These are phyloP conservation scores for Eurotiales sp. DNA, from an alignment of 2,329 filamentous ascomycete genomes.

Conservation along the genomic window DNA sequence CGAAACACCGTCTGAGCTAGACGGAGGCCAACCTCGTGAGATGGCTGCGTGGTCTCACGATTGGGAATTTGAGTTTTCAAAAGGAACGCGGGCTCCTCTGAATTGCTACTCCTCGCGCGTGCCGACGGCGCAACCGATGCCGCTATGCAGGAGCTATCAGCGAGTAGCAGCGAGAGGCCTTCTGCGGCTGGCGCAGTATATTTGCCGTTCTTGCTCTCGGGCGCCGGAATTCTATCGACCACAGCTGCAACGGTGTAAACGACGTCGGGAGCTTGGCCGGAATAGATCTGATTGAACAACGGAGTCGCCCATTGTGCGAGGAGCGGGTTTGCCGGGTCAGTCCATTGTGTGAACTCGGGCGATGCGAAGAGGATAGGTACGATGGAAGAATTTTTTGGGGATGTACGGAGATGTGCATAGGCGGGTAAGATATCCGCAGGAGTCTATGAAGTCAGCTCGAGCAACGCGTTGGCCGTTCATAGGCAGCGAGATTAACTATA, in stretches of 20 bases:
- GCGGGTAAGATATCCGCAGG: conserved; percentile 16
- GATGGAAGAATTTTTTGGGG: conserved; percentile 13
- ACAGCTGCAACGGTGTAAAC: conserved; percentile 33
- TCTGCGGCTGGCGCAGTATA: conserved; percentile 23
- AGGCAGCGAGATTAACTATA: not conserved
- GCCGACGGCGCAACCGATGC: conserved; percentile 28
- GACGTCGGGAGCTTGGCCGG: conserved; percentile 12
- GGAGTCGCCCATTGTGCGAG: conserved; percentile 28
- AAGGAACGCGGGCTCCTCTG: conserved; percentile 31
- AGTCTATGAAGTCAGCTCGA: conserved; percentile 14
- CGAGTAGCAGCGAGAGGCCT: conserved; percentile 33
- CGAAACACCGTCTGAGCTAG: conserved; percentile 41
- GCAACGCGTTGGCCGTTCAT: conserved; percentile 21
- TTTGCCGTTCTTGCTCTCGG: not conserved
- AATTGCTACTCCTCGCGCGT: conserved; percentile 26
- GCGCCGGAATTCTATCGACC: conserved; percentile 33
- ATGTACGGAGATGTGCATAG: conserved; percentile 16
- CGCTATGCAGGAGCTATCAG: conserved; percentile 22
- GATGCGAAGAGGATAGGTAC: conserved; percentile 36
- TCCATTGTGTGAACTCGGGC: conserved; percentile 35
- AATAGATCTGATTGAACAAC: conserved; percentile 20
- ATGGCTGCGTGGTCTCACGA: not conserved
- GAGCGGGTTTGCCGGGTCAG: conserved; percentile 29
- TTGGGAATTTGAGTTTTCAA: conserved; percentile 23
- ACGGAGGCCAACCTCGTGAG: conserved; percentile 36